Evolutionary conservation across 768 basidiomycete species (phyloP).

Genomic region (Termitomyces sp.): DNA sequence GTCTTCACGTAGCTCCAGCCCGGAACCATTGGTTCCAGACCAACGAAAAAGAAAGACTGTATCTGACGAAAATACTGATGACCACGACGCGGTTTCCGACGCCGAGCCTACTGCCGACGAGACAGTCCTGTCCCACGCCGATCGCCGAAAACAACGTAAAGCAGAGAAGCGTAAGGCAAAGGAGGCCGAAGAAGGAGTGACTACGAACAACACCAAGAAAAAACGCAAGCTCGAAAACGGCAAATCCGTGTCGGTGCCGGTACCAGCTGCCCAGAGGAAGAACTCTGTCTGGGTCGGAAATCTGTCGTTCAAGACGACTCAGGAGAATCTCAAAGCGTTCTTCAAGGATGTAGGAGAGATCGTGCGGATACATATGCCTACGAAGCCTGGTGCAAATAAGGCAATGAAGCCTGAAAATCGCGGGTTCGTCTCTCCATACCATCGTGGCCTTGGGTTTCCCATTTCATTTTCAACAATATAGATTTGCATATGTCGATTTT

Average conservation of each 20-base stretch:
- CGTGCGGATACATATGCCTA: conserved; percentile 83
- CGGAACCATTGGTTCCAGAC: conserved; percentile 18
- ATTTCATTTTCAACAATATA: conserved; percentile 22
- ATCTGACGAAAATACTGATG: conserved; percentile 14
- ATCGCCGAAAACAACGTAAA: conserved; percentile 60
- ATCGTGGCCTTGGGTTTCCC: neutral
- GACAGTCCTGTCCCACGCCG: conserved; percentile 70
- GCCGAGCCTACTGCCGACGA: conserved; percentile 22
- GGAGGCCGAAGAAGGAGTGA: conserved; percentile 11
- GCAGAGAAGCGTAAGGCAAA: conserved; percentile 25
- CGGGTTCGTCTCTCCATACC: conserved; percentile 43
- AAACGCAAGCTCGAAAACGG: conserved; percentile 44
- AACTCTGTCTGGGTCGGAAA: conserved; percentile 97
- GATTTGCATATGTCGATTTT: conserved; percentile 98
- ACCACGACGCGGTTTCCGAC: conserved; percentile 20
- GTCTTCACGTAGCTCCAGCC: conserved; percentile 28
- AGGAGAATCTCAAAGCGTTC: conserved; percentile 63
- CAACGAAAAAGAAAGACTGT: conserved; percentile 28
- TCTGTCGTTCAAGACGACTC: conserved; percentile 83
- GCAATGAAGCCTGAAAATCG: conserved; percentile 63
- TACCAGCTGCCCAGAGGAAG: conserved; percentile 48
- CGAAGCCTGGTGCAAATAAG: conserved; percentile 46
- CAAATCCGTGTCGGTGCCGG: conserved; percentile 23
- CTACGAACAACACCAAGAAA: conserved; percentile 27
- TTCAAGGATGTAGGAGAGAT: conserved; percentile 71